Percentiles rank a stretch among this genome's conserved stretches.
phyloP scores from a whole-genome alignment of 352 stramenopile species.

The Pythium apleroticum region DNA sequence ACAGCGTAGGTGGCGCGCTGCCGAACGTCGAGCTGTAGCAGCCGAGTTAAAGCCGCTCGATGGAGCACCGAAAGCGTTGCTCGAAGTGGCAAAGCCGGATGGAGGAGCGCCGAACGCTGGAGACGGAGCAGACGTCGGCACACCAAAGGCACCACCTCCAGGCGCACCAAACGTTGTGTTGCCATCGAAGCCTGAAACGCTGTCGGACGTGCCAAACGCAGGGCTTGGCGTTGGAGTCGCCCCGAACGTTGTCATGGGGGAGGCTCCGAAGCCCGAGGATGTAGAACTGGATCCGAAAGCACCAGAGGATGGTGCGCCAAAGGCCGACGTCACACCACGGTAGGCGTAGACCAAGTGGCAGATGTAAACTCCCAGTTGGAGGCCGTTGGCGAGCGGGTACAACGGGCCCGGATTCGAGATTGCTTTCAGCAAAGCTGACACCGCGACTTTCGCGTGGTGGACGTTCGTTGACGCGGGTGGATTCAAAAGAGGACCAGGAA shows the following conservation, averaged over 20 bases:
- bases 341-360: too few species aligned
- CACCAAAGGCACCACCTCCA: constrained; percentile 18
- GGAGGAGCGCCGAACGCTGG: constrained; percentile 24
- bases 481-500: too few species aligned
- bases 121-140: constrained; percentile 26
- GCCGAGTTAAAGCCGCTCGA: constrained; percentile 2
- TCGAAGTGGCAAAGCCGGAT: constrained; percentile 21
- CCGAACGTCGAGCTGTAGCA: constrained; percentile 23
- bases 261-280: constrained; percentile 38
- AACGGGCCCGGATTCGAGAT: too few species aligned
- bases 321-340: too few species aligned
- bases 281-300: constrained; percentile 24
- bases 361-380: too few species aligned
- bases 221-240: constrained; percentile 28
- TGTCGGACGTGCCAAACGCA: constrained; percentile 23
- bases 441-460: too few species aligned
- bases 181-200: constrained; percentile 23
- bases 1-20: constrained; percentile 17
- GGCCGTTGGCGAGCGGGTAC: too few species aligned
- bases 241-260: constrained; percentile 33
- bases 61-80: constrained; percentile 17
- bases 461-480: too few species aligned
- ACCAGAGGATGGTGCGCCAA: constrained; percentile 19
- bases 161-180: constrained; percentile 13
- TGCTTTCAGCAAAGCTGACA: too few species aligned